phyloP scores from a whole-genome alignment of 768 basidiomycete genomes.

The Leccinum boreale region DNA sequence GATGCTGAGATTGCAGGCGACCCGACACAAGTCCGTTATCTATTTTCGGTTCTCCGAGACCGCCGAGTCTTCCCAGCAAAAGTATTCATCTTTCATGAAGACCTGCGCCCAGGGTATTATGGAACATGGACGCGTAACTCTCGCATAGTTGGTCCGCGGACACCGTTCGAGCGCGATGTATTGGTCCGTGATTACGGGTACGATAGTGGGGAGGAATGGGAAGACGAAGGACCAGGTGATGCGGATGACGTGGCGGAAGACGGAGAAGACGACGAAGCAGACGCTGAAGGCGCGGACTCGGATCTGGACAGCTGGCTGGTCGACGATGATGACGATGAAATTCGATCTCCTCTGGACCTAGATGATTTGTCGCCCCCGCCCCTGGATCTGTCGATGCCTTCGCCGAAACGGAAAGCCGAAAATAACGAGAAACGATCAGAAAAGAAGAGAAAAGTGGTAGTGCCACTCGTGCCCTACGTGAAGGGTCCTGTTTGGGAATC shows the following conservation, averaged over 20 bases:
- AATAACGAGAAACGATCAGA: conserved; percentile 40
- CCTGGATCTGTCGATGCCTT: conserved; percentile 33
- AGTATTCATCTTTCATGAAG: conserved; percentile 77
- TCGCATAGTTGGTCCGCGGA: conserved; percentile 72
- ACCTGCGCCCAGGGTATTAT: conserved; percentile 87
- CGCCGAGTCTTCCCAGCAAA: conserved; percentile 68
- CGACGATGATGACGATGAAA: conserved; percentile 77
- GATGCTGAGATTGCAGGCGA: conserved; percentile 81
- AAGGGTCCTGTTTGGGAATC: conserved; percentile 85
- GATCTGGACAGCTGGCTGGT: conserved; percentile 43
- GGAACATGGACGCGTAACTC: conserved; percentile 93
- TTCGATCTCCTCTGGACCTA: conserved; percentile 41
- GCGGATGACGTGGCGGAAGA: conserved; percentile 70
- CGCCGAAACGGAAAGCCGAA: conserved; percentile 67
- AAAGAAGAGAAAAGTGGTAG: conserved; percentile 75
- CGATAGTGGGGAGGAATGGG: conserved; percentile 97
- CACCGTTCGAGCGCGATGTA: conserved; percentile 77
- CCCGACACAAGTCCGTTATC: conserved; percentile 58
- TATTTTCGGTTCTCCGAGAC: conserved; percentile 60
- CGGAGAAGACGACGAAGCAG: conserved; percentile 64
- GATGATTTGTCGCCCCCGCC: conserved; percentile 34
- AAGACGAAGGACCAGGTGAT: conserved; percentile 73
- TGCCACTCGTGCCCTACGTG: conserved; percentile 74
- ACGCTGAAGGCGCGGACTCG: conserved; percentile 47
- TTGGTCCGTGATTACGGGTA: conserved; percentile 83